Evolutionary conservation across 2,329 filamentous ascomycete species (phyloP), one percentile per base, ranked within the genome.

Genomic region (Huntiella omanensis): DNA sequence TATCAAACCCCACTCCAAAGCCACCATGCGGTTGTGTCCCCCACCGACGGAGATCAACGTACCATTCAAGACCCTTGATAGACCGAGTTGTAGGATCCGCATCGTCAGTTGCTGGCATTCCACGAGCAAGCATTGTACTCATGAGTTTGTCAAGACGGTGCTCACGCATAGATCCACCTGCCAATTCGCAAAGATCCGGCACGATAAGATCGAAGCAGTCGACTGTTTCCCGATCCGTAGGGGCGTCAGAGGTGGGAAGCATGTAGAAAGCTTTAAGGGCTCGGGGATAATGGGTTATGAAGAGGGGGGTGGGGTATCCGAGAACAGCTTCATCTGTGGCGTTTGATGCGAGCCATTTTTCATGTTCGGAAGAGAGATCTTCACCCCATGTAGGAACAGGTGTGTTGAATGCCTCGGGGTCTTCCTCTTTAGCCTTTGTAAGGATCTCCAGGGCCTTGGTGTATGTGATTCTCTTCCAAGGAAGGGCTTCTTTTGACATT

Each of bases 211-310:
- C 87, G 58, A 95, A 95, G 63, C 85, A 93, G 50, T 86, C 83
- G 10, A 85, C 85, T 4, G 85, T 92, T 40, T 58, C 54, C 40
- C 60, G 59, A 11, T 54, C 44, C 11, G 37, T 15, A 22, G 32
- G 46, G 13, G 13, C 4, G 16, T 33, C 19, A 4, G 13, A 10
- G 16, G 43, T 42, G 15, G 40, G 61, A 37, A 60, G 64, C 68
- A 71, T 71, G 59, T 71, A 98, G 63, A 96, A 98, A 8, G 88
- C 84, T 63, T 98, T 98, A 59, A 91, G 77, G 41, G 69, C 67
- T 53, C 75, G 75, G n/a, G 91, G 91, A 58, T 95, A 98, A 59
- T 95, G 71, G 11, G 87, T 96, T 52, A 98, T 77, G 58, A 96
- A 96, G 39, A 96, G 70, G 5, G 91, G 91, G 41, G 71, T 64